A percentile compares a stretch with the other conserved stretches of the same genome.
These are phyloP conservation scores for Phaeoacremonium minimum DNA, from an alignment of 2,329 filamentous ascomycete genomes.

Conservation along the genomic window DNA sequence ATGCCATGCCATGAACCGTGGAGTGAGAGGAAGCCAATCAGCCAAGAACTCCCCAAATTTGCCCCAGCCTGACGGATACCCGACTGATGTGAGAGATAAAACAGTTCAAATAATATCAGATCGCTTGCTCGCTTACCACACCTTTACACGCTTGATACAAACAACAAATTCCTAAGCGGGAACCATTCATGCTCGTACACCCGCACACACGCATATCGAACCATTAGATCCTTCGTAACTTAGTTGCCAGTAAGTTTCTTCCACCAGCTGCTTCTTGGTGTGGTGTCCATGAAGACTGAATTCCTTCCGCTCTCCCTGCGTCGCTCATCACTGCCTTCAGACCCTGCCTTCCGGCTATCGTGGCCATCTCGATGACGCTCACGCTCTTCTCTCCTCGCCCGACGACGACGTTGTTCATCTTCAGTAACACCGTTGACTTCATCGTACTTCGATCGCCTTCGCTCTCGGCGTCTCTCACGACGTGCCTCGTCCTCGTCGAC, in stretches of 20 bases:
- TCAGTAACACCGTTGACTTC: constrained; percentile 30
- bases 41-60: no score
- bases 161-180: no score
- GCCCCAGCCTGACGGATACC: no score
- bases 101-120: no score
- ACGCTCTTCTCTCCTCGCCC: constrained; percentile 21
- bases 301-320: constrained; percentile 31
- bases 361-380: constrained; percentile 17
- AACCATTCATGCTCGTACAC: no score
- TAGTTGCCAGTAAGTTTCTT: constrained; percentile 41
- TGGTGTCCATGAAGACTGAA: constrained; percentile 36
- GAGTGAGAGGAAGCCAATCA: no score
- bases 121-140: no score
- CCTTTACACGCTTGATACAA: no score
- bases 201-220: no score
- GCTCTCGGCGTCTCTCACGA: constrained; percentile 41
- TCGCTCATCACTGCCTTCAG: constrained; percentile 40
- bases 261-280: constrained; percentile 56
- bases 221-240: no score
- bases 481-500: constrained; percentile 48
- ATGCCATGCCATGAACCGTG: no score
- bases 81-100: no score
- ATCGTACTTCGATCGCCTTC: constrained; percentile 37
- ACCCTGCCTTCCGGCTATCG: constrained; percentile 19
- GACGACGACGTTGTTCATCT: constrained; percentile 21